Evolutionary conservation across 2,329 filamentous ascomycete genomes (phyloP).

Genomic region (Diaporthe velutina): DNA sequence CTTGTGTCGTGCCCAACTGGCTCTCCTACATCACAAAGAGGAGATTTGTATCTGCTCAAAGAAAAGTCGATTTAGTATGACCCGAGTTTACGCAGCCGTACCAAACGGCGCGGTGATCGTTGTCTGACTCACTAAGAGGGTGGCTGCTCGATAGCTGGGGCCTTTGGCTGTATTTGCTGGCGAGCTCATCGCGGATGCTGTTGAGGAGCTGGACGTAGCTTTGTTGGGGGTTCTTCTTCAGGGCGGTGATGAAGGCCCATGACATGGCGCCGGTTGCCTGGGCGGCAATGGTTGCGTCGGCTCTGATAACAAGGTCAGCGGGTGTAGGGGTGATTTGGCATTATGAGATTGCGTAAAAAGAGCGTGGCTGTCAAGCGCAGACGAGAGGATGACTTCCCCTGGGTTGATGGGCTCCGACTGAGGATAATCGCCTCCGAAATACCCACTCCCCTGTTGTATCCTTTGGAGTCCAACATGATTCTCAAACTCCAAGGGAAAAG

Average conservation of each 20-base stretch:
- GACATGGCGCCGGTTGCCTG: slow-evolving; percentile 98
- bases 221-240: slow-evolving; percentile 98
- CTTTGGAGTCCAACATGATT: background rate
- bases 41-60: slow-evolving; percentile 70
- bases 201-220: slow-evolving; percentile 98
- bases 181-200: slow-evolving; percentile 92
- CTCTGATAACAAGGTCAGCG: slow-evolving; percentile 63
- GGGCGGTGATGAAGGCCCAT: slow-evolving; percentile 92
- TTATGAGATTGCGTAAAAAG: background rate
- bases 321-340: background rate
- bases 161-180: slow-evolving; percentile 91
- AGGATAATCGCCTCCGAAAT: background rate
- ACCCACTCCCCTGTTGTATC: background rate
- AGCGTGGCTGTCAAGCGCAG: too few species aligned
- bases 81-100: background rate
- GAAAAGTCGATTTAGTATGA: slow-evolving; percentile 6
- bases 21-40: slow-evolving; percentile 70
- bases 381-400: background rate
- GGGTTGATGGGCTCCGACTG: background rate
- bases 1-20: background rate
- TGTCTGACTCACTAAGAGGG: slow-evolving; percentile 80
- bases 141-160: slow-evolving; percentile 98
- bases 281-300: slow-evolving; percentile 90
- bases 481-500: background rate
- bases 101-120: background rate